Evolutionary conservation across 2,329 filamentous ascomycete genomes (phyloP).

Genomic region (Akanthomyces dipterigenus): DNA sequence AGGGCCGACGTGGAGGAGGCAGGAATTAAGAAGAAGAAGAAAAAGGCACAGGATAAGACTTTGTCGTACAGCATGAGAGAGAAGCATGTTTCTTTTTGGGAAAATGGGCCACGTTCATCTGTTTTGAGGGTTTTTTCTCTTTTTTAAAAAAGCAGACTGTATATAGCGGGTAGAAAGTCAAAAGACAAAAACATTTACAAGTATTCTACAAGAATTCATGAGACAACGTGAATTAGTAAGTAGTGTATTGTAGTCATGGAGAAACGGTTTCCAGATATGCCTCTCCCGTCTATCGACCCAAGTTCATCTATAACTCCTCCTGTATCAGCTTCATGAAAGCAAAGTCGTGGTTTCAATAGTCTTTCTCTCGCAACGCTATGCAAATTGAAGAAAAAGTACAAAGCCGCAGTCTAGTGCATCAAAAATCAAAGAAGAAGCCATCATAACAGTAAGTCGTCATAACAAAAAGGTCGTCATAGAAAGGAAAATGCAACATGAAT

Average conservation of each 20-base stretch:
- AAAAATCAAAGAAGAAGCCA: background rate
- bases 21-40: background rate
- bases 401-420: background rate
- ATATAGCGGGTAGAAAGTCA: background rate
- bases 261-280: background rate
- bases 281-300: background rate
- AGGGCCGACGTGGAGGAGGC: constrained; percentile 29
- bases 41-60: background rate
- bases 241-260: background rate
- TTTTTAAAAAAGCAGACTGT: background rate
- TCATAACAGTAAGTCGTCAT: background rate
- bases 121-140: background rate
- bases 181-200: background rate
- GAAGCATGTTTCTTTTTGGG: background rate
- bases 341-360: background rate
- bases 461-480: no score
- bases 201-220: background rate
- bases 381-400: background rate
- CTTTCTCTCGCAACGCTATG: constrained; percentile 11
- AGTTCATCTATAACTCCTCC: background rate
- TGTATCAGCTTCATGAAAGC: background rate
- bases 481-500: background rate
- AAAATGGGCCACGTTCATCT: background rate
- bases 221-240: background rate
- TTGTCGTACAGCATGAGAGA: background rate